Evolutionary conservation across 768 basidiomycete genomes (phyloP), one percentile per base, ranked within the genome.

Genomic region (Xerocomus potaroensis): DNA sequence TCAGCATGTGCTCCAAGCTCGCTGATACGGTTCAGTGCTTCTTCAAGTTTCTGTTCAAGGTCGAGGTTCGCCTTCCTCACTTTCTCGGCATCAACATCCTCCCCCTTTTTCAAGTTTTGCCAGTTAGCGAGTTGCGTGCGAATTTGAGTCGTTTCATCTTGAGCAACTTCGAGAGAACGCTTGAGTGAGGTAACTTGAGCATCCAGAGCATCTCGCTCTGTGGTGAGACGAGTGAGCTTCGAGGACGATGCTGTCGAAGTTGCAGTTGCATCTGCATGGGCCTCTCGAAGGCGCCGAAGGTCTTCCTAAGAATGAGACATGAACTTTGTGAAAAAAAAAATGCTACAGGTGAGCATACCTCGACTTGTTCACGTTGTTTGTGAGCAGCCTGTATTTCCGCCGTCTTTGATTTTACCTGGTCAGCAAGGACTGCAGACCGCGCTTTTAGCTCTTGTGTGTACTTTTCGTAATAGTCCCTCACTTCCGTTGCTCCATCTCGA

Each of bases 111-210:
- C 15, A 87, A 63, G 22, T 63, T 73, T 56, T 84, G 74, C 84
- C 84, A 87, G 57, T 82, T 79, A 33, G 77, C 76, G 8, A 89
- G 67, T 54, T 90, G 87, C 14, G 75, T 74, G 41, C 76, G 73
- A 30, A 87, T 67, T 33, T 83, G 76, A 5, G 66, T 64, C 39
- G 75, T 76, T 9, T 73, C 72, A 6, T 79, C 76, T 49, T 79
- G 76, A 19, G 79, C 71, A 32, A 86, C 83, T 33, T 78, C 75
- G 44, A 81, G 76, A 27, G 70, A 59, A 36, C 72, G 74, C 48
- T 83, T 74, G 30, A 87, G 71, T 24, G 83, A 81, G 0, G 70
- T 65, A 32, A 74, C 69, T 40, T 72, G 72, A 18, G 76, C 69
- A 36, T 77, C 71, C 16, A 79, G 69, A 29, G 76, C 75, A 22